These are phyloP conservation scores for Podospora tetraspora DNA, from an alignment of 495 filamentous ascomycete species.

Conservation along the genomic window DNA sequence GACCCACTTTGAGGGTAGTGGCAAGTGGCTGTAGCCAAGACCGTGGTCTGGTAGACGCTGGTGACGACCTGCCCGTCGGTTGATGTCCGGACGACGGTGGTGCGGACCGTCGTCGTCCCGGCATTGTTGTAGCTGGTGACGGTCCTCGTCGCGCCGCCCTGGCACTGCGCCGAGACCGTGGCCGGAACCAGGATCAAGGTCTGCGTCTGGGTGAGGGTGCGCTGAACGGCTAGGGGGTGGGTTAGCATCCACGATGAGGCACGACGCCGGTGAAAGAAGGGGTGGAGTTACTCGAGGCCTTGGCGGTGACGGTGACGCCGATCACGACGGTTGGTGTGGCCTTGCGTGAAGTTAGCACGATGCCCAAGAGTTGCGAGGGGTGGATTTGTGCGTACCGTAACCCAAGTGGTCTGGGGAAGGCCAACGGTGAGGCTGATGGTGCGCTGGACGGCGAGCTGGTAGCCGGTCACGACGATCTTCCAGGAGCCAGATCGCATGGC, in stretches of 20 bases:
- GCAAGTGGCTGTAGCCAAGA: conserved; percentile 32
- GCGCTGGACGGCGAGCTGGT: conserved; percentile 37
- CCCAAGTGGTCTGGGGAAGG: conserved; percentile 29
- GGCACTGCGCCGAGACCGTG: conserved; percentile 34
- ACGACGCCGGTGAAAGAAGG: not conserved
- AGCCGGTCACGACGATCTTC: conserved; percentile 37
- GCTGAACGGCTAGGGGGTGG: conserved; percentile 27
- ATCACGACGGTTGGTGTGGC: conserved; percentile 39
- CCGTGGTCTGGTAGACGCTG: conserved; percentile 31
- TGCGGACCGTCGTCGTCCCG: conserved; percentile 29
- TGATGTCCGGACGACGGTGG: conserved; percentile 31
- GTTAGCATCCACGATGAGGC: conserved; percentile 8
- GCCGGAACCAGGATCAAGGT: conserved; percentile 33
- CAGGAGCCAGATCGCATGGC: conserved; percentile 38
- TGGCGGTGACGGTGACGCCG: conserved; percentile 38
- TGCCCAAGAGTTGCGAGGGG: not conserved
- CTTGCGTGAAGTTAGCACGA: conserved; percentile 17
- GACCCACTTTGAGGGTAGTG: conserved; percentile 29
- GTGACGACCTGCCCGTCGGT: conserved; percentile 34
- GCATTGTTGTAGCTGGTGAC: conserved; percentile 33
- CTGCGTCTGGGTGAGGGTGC: conserved; percentile 33
- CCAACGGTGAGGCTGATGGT: conserved; percentile 34
- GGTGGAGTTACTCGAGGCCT: conserved; percentile 29
- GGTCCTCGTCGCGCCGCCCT: conserved; percentile 32
- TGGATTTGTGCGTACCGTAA: conserved; percentile 28